phyloP scores from a whole-genome alignment of 2,329 filamentous ascomycete genomes.

The Didymella segeticola region DNA sequence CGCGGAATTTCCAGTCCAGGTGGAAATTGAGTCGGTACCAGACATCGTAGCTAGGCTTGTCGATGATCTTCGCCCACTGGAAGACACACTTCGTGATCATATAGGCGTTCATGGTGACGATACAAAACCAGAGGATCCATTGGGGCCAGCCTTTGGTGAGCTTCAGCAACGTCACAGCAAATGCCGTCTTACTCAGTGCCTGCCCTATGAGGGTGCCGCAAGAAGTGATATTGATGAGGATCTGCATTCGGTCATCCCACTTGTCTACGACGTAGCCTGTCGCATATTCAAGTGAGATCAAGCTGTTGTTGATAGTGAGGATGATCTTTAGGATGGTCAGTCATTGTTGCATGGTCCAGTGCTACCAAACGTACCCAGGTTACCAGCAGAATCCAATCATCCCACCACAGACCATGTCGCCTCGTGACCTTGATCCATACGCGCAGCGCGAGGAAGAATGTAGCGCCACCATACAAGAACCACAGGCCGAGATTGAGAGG shows the following conservation, averaged over 20 bases:
- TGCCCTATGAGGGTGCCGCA: slow-evolving; percentile 50
- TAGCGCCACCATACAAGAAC: slow-evolving; percentile 49
- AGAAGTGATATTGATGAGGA: slow-evolving; percentile 57
- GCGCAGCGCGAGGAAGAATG: slow-evolving; percentile 44
- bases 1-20: slow-evolving; percentile 48
- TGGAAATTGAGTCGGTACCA: slow-evolving; percentile 59
- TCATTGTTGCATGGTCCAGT: background rate
- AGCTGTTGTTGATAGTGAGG: slow-evolving; percentile 51
- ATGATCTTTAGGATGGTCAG: slow-evolving; percentile 45
- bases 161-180: slow-evolving; percentile 51
- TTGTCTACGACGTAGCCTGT: slow-evolving; percentile 57
- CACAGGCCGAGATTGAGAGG: slow-evolving; percentile 49
- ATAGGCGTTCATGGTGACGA: slow-evolving; percentile 57
- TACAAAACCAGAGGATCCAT: slow-evolving; percentile 58
- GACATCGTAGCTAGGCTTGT: slow-evolving; percentile 52
- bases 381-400: slow-evolving; percentile 49
- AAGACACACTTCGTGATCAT: slow-evolving; percentile 58
- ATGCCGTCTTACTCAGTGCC: slow-evolving; percentile 48
- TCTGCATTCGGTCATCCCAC: slow-evolving; percentile 62
- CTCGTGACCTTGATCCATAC: slow-evolving; percentile 49
- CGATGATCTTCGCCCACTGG: slow-evolving; percentile 59
- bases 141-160: slow-evolving; percentile 55
- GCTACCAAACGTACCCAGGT: slow-evolving; percentile 43
- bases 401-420: slow-evolving; percentile 50
- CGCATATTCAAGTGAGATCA: slow-evolving; percentile 57